Base-by-base conservation (phyloP, 139 green algal genomes). In the Tetraselmis chui region DNA sequence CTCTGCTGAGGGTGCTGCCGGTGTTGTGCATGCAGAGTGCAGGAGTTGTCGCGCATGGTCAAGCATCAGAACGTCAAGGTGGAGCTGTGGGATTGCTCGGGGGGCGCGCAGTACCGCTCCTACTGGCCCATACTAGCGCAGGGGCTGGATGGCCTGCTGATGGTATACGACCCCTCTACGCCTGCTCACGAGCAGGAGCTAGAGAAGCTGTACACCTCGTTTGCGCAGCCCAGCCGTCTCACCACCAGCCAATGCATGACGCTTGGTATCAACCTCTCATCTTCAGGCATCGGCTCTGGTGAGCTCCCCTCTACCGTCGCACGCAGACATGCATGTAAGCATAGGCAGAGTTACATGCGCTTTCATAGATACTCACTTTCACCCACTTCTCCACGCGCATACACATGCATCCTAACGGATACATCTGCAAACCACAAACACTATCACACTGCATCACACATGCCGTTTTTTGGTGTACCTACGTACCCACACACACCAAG, bases 191-290 rank as follows among this genome's bases (percentile, higher is more conserved):
- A 91, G 81, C 82, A 81, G 32, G 85, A 91, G 78, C 84, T 92
- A 75, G 89, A 92, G 78, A 79, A 81, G 76, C 84, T 91, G 1
- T 89, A 90, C 79, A 81, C 87, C 45, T 88, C 87, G 77, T 92
- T 91, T 85, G 89, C 87, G 24, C 87, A 92, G 84, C 87, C 87
- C 24, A 86, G 88, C 82, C 85, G 80, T 76, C 82, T 92, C n/a
- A 88, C 88, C 29, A 89, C 89, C 59, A 88, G 89, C 81, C 89
- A 92, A 77, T 92, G 89, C 83, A 84, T 91, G 84, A 81, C 88
- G 2, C 79, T 92, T 58, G 89, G 24, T 0, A 59, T 86, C 31
- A 75, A 75, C 78, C 25, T 31, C 5, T 26, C 32, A 23, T 2
- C n/a, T 58, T 5, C 27, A 26, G 59, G 30, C 30, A 67, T 59